phyloP scores from a whole-genome alignment of 441 rosid genomes.

The Corymbia calophylla region DNA sequence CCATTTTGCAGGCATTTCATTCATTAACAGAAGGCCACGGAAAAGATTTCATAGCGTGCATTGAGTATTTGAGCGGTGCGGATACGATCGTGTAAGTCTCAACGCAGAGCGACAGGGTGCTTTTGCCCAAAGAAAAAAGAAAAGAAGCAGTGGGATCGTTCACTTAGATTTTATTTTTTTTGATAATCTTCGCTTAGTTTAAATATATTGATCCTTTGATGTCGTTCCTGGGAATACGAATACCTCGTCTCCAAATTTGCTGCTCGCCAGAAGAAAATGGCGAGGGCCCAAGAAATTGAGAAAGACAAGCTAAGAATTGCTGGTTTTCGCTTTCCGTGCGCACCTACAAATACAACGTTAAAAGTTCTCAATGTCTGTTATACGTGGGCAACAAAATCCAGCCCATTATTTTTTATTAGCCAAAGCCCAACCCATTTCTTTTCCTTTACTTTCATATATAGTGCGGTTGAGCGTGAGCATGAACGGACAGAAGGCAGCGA shows the following conservation, averaged over 20 bases:
- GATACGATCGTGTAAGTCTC: not conserved
- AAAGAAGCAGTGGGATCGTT: not conserved
- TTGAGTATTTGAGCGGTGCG: not conserved
- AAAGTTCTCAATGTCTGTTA: not conserved
- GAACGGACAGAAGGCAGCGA: not conserved
- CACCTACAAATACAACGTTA: not conserved
- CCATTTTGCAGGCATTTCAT: not conserved
- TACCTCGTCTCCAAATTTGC: not conserved
- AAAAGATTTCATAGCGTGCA: not conserved
- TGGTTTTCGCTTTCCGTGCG: not conserved
- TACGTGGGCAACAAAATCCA: not conserved
- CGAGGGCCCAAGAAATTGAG: not conserved
- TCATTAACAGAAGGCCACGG: not conserved
- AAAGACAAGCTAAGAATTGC: not conserved
- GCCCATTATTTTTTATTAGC: not conserved
- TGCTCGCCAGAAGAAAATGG: not conserved
- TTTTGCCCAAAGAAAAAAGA: not conserved
- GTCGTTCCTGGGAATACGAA: not conserved
- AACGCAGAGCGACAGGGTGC: not conserved
- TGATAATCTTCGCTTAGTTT: not conserved
- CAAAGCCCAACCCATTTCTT: not conserved
- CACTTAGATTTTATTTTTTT: not conserved
- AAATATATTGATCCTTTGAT: not conserved
- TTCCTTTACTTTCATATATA: not conserved
- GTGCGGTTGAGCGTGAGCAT: not conserved